Evolutionary conservation across 139 green algal species (phyloP), one percentile per base, ranked within the genome.

Genomic region (Volvox africanus): DNA sequence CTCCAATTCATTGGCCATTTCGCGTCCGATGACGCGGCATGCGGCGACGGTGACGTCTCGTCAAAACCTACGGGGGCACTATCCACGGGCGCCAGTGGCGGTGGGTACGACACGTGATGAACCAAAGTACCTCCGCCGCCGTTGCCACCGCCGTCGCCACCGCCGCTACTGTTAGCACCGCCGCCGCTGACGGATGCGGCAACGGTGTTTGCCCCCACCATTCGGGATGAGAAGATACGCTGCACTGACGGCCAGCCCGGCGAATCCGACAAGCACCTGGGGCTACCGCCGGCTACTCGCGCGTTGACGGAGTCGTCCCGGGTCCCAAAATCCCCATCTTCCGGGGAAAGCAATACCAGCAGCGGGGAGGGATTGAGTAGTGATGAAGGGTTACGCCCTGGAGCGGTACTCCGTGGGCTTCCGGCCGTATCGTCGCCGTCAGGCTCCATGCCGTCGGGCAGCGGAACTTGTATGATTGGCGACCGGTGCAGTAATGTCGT

Each of bases 11-110:
- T n/a, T 9, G 71, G 71, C 14, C 71, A 79, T 35, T 79, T 30
- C 71, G 71, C 71, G 20, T 79, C 71, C 71, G 71, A 35, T 30
- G 71, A n/a, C 20, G 32, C 14, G 1, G 71, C 71, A 5, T 30
- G 26, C 21, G 71, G 71, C 22, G 71, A 79, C 71, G 28, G 71
- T 5, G 71, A 79, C 71, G 2, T 21, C 71, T 79, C 71, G 71
- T 79, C 71, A 30, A 20, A 35, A 1, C 71, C 71, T 16, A 79
- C 71, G 71, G 71, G 36, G 26, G 73, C 67, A 55, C 73, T 83
- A 44, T 90, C 86, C 21, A 37, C 33, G 6, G 87, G 61, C 26
- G 33, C 61, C 33, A 91, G 33, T 24, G 87, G 75, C 61, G 76
- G 76, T 61, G 87, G 87, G 6, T 69, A 79, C 18, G 32, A 22